Conservation (phyloP, 2,329 filamentous ascomycete genomes). For the Coccinonectria pachysandricola region DNA sequence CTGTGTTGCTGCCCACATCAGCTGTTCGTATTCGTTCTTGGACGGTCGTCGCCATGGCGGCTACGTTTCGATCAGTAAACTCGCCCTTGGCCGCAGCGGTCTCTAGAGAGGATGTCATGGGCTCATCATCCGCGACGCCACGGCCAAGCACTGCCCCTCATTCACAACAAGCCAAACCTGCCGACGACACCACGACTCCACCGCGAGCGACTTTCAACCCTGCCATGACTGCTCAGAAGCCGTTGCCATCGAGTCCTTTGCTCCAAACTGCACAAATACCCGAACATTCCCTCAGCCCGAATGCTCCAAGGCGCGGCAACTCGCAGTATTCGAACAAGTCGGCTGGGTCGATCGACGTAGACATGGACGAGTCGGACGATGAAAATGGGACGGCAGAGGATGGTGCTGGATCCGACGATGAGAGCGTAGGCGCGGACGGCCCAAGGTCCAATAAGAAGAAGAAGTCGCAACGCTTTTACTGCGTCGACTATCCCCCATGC, state of each 20-base stretch:
- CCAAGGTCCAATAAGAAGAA: constrained; percentile 82
- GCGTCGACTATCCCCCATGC: constrained; percentile 88
- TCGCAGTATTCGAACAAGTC: constrained; percentile 53
- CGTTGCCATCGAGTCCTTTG: constrained; percentile 43
- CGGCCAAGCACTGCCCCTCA: constrained; percentile 28
- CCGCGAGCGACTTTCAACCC: constrained; percentile 46
- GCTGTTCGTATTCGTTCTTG: constrained; percentile 4
- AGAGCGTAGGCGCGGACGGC: constrained; percentile 52
- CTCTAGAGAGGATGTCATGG: constrained; percentile 26
- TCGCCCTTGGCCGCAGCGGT: constrained; percentile 25
- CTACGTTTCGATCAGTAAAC: constrained; percentile 39
- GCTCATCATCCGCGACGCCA: constrained; percentile 25
- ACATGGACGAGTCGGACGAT: constrained; percentile 67
- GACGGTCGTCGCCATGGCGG: constrained; percentile 31
- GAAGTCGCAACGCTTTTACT: constrained; percentile 93
- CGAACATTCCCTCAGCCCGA: constrained; percentile 31
- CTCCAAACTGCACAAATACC: constrained; percentile 38
- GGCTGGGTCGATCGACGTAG: constrained; percentile 56
- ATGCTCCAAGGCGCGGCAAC: constrained; percentile 31
- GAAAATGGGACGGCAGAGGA: constrained; percentile 42
- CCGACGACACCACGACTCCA: constrained; percentile 48
- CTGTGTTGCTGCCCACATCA: constrained; percentile 3
- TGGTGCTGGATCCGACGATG: constrained; percentile 51
- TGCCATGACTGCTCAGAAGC: constrained; percentile 37
- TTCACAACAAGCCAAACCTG: constrained; percentile 13